Evolutionary conservation across 2,329 filamentous ascomycete genomes (phyloP).

Genomic region (Teratosphaeria destructans): DNA sequence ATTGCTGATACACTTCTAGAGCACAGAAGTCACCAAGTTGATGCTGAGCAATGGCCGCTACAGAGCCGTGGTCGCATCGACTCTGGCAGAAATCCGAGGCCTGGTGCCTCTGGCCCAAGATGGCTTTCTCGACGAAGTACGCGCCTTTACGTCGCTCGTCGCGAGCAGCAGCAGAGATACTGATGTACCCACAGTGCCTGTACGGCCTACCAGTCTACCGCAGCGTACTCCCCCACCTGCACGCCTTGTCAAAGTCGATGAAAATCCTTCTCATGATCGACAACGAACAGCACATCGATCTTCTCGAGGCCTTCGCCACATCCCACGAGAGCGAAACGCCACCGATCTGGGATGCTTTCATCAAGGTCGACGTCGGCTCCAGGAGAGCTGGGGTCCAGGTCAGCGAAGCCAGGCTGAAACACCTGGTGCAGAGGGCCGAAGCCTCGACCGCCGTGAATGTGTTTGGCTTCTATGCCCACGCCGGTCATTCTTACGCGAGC

Average conservation of each 20-base stretch:
- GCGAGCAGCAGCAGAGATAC: not conserved
- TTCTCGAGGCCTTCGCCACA: not conserved
- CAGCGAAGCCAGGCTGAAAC: not conserved
- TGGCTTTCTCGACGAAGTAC: not conserved
- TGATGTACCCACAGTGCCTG: not conserved
- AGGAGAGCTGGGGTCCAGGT: not conserved
- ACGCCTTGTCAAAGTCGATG: not conserved
- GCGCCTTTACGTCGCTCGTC: not conserved
- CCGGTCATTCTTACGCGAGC: not conserved
- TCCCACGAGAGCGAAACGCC: not conserved
- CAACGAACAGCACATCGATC: not conserved
- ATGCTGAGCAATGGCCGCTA: not conserved
- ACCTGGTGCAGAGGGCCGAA: not conserved
- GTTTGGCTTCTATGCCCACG: not conserved
- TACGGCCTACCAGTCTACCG: not conserved
- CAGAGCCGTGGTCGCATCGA: not conserved
- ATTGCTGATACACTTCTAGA: not conserved
- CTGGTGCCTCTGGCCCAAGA: not conserved
- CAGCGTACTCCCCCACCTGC: not conserved
- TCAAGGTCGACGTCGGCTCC: not conserved
- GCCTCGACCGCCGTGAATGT: not conserved
- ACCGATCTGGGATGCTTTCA: not conserved
- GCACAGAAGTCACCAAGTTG: not conserved
- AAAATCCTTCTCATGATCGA: not conserved
- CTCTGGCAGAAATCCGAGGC: not conserved